phyloP scores from a whole-genome alignment of 257 asterid species.

The Agastache rugosa region DNA sequence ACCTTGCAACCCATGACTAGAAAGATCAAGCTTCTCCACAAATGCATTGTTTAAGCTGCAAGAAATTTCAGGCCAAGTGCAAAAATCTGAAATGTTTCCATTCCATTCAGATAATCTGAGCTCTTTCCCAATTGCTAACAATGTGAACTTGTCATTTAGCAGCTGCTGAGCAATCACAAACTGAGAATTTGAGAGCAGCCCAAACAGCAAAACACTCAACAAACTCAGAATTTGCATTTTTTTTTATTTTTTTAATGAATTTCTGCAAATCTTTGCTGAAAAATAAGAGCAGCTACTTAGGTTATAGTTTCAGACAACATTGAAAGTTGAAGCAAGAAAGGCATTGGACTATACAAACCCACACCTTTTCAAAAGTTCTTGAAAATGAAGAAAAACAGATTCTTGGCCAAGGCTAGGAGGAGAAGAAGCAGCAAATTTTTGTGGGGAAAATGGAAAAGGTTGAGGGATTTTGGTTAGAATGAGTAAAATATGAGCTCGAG shows the following conservation, averaged over 20 bases:
- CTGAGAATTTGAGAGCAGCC: conserved; percentile 55
- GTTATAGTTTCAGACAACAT: conserved; percentile 28
- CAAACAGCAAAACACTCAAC: conserved; percentile 50
- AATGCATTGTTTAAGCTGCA: conserved; percentile 69
- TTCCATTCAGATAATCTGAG: conserved; percentile 69
- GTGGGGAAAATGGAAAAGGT: not conserved
- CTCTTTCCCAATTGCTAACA: conserved; percentile 67
- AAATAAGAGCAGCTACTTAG: conserved; percentile 25
- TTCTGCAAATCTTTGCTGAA: conserved; percentile 25
- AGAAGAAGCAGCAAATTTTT: conserved; percentile 8
- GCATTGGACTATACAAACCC: conserved; percentile 30
- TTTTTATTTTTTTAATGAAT: conserved; percentile 9
- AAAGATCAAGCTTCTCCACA: conserved; percentile 87
- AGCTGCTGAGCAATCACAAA: conserved; percentile 45
- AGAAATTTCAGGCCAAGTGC: conserved; percentile 77
- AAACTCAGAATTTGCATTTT: conserved; percentile 55
- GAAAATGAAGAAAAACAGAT: conserved; percentile 31
- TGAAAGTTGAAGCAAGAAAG: conserved; percentile 31
- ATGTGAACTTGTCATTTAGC: conserved; percentile 47
- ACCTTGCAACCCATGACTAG: conserved; percentile 78
- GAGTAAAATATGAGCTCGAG: not conserved
- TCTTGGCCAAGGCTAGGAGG: conserved; percentile 21
- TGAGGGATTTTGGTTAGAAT: not conserved
- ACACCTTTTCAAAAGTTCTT: conserved; percentile 43
- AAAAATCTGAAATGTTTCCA: conserved; percentile 58